Conservation (phyloP, 2,329 filamentous ascomycete species). For the Aspergillus carbonarius region DNA sequence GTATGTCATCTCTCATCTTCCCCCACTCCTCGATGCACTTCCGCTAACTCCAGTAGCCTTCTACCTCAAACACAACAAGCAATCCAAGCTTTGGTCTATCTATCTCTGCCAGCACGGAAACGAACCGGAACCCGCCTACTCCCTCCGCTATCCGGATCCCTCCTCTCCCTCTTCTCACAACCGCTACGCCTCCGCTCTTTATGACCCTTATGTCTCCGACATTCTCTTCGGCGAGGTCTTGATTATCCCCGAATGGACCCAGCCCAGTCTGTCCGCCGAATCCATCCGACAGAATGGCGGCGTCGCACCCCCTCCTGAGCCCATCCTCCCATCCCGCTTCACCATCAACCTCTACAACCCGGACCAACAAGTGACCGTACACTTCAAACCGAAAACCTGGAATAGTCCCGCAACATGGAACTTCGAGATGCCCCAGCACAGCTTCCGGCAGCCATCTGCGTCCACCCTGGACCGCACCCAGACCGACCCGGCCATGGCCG, state of each 20-base stretch:
- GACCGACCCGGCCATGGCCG: conserved; percentile 57
- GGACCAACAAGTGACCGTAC: conserved; percentile 74
- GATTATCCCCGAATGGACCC: conserved; percentile 80
- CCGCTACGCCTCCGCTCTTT: conserved; percentile 81
- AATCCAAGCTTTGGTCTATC: conserved; percentile 40
- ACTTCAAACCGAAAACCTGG: conserved; percentile 70
- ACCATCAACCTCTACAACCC: conserved; percentile 91
- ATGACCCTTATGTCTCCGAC: conserved; percentile 76
- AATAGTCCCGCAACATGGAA: conserved; percentile 80
- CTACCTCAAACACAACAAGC: conserved; percentile 57
- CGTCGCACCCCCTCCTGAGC: conserved; percentile 63
- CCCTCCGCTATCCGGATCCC: conserved; percentile 74
- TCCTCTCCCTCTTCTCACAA: conserved; percentile 68
- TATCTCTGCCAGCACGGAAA: conserved; percentile 68
- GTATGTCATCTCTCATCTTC: conserved; percentile 34
- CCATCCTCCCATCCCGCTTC: conserved; percentile 75
- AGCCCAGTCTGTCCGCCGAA: conserved; percentile 76
- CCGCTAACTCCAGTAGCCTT: conserved; percentile 48
- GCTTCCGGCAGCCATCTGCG: conserved; percentile 75
- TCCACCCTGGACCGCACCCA: conserved; percentile 75
- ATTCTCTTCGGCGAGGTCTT: conserved; percentile 86
- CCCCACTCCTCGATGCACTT: not conserved
- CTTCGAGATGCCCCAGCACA: conserved; percentile 85
- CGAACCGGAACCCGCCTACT: conserved; percentile 76
- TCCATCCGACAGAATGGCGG: conserved; percentile 72